phyloP scores from a whole-genome alignment of 768 basidiomycete genomes.

The Postia placenta region DNA sequence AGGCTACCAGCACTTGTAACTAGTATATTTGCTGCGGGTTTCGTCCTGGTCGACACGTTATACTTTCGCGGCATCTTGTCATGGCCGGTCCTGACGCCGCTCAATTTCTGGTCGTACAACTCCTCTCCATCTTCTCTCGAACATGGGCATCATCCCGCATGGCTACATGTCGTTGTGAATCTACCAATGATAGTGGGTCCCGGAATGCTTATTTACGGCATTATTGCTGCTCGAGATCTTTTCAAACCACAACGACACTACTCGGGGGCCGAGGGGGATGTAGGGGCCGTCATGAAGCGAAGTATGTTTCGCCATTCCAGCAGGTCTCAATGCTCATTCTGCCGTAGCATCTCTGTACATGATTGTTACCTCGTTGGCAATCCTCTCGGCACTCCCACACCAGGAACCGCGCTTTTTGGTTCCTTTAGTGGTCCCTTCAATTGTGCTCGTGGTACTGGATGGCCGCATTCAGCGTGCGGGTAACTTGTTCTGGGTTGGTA shows the following conservation, averaged over 20 bases:
- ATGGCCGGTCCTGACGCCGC: conserved; percentile 26
- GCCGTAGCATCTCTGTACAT: conserved; percentile 25
- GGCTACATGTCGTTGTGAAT: conserved; percentile 34
- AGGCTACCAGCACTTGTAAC: neutral
- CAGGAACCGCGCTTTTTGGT: conserved; percentile 34
- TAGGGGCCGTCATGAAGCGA: neutral
- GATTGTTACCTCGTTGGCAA: conserved; percentile 22
- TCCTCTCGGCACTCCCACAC: conserved; percentile 31
- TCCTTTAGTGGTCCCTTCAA: conserved; percentile 29
- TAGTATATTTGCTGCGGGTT: neutral
- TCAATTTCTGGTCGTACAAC: conserved; percentile 34
- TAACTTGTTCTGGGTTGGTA: conserved; percentile 28
- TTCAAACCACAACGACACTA: neutral
- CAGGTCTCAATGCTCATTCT: neutral
- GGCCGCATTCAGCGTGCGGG: conserved; percentile 20
- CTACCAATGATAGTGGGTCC: conserved; percentile 34
- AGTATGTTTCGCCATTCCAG: conserved; percentile 3
- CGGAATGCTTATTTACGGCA: conserved; percentile 18
- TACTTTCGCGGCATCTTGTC: conserved; percentile 25
- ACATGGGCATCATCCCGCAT: conserved; percentile 35
- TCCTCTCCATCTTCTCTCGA: conserved; percentile 29
- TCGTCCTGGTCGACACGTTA: conserved; percentile 22
- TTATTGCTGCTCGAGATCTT: conserved; percentile 14
- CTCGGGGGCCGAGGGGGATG: neutral
- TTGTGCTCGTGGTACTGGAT: conserved; percentile 24